Base-by-base conservation (phyloP, 768 basidiomycete genomes). In the Boletus pseudopeckii region DNA sequence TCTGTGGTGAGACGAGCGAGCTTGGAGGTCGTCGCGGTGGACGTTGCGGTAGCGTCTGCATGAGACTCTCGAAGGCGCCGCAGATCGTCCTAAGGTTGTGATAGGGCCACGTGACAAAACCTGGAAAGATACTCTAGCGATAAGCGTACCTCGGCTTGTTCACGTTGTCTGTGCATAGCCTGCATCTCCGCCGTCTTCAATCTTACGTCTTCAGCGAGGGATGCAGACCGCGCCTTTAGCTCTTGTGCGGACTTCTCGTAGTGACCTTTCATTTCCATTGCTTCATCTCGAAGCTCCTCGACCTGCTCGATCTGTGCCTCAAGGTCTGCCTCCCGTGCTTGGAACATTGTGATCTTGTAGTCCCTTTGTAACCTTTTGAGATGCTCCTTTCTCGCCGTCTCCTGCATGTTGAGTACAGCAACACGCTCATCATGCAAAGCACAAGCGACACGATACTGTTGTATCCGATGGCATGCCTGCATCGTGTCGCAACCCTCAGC, bases 321-420 rank as follows among this genome's bases (percentile, higher is more conserved):
- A 43, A 88, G 68, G 58, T 84, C 84, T 14, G 74, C 72, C 59
- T 89, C 88, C 46, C 76, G 75, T 18, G 75, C 75, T 66, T 85
- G 83, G 61, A 87, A 90, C 69, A 82, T 77, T n/a, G 77, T 80
- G 48, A 90, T 78, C 64, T 80, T 79, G 62, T 75, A 81, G 54
- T 92, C 88, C 52, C 87, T 73, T 62, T 85, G 83, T 36, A 86
- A 58, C 42, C 80, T 69, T 47, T 79, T 75, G 33, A 88, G 60
- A 49, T 80, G 83, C 71, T 88, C 86, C 56, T 70, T 70, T 57
- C 86, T 74, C 43, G 75, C 67, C 15, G 71, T 66, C 42, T 84
- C 81, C 69, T 78, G 79, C 66, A 82, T 80, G 46, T 77, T 78
- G 37, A 85, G 67, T 8, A 79, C 69, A n/a, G 72, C 71, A 39